phyloP scores from a whole-genome alignment of 2,329 filamentous ascomycete genomes.

The Aureobasidium leucospermi region DNA sequence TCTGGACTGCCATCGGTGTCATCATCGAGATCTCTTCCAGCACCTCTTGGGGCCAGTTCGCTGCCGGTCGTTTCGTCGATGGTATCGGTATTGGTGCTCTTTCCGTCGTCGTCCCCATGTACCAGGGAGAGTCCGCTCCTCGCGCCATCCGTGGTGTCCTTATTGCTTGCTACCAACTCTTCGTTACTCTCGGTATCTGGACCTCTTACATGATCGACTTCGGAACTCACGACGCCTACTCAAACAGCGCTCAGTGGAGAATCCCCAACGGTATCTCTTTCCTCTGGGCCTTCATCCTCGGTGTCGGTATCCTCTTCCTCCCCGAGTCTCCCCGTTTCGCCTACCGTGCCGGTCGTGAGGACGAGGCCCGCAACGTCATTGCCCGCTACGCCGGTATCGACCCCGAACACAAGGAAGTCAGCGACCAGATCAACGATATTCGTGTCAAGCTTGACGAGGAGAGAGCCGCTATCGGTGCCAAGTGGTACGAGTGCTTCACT shows the following conservation, averaged over 20 bases:
- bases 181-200: constrained; percentile 38
- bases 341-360: constrained; percentile 25
- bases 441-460: constrained; percentile 27
- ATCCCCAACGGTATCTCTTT: constrained; percentile 28
- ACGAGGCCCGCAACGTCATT: constrained; percentile 25
- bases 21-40: constrained; percentile 37
- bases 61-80: constrained; percentile 38
- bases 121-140: constrained; percentile 58
- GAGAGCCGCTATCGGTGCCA: constrained; percentile 18
- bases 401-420: constrained; percentile 21
- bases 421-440: constrained; percentile 25
- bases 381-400: constrained; percentile 23
- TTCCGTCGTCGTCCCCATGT: constrained; percentile 57
- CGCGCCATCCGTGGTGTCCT: constrained; percentile 57
- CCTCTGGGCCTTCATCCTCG: constrained; percentile 27
- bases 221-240: constrained; percentile 21
- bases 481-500: constrained; percentile 25
- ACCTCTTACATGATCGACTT: constrained; percentile 27
- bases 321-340: constrained; percentile 27
- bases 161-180: constrained; percentile 44
- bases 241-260: constrained; percentile 23
- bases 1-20: constrained; percentile 35
- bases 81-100: constrained; percentile 38
- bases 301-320: constrained; percentile 27
- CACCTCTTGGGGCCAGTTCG: constrained; percentile 38